Evolutionary conservation across 179 eudicot genomes (phyloP).

Genomic region (Nepenthes alata): DNA sequence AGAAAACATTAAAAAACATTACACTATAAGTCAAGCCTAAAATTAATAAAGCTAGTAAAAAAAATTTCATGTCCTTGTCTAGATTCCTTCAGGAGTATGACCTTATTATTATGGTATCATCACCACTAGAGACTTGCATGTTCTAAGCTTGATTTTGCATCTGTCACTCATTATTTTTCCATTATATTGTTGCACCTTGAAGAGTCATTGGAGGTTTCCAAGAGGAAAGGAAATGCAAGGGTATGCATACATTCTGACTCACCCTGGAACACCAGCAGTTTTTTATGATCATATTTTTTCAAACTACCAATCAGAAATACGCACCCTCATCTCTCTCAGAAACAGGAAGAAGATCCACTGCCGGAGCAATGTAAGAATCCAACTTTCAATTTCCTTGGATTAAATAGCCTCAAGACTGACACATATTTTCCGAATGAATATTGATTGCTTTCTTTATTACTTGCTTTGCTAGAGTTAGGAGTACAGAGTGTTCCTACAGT

Average conservation of each 20-base stretch:
- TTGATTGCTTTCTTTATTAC: too few species aligned
- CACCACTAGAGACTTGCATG: neutral
- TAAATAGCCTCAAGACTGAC: too few species aligned
- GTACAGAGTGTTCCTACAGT: too few species aligned
- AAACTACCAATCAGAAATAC: slow-evolving; percentile 39
- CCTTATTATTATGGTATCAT: too few species aligned
- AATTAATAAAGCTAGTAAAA: too few species aligned
- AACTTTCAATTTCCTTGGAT: neutral
- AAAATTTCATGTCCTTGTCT: too few species aligned
- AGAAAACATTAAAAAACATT: too few species aligned
- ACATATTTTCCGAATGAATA: too few species aligned
- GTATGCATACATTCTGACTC: slow-evolving; percentile 91
- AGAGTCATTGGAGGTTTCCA: slow-evolving; percentile 99
- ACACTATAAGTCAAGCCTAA: too few species aligned
- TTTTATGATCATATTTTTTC: slow-evolving; percentile 86
- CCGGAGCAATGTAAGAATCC: slow-evolving; percentile 68
- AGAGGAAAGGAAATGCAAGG: slow-evolving; percentile 99
- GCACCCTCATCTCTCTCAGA: slow-evolving; percentile 57
- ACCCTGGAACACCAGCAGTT: slow-evolving; percentile 97
- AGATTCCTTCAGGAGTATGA: too few species aligned
- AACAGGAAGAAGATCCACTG: slow-evolving; percentile 71
- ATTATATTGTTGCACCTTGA: slow-evolving; percentile 6
- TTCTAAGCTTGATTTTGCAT: too few species aligned
- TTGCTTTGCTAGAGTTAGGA: too few species aligned
- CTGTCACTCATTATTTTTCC: neutral